Evolutionary conservation across 176 grass and related monocot genomes (phyloP).

Genomic region (Dendrocalamus sinicus): DNA sequence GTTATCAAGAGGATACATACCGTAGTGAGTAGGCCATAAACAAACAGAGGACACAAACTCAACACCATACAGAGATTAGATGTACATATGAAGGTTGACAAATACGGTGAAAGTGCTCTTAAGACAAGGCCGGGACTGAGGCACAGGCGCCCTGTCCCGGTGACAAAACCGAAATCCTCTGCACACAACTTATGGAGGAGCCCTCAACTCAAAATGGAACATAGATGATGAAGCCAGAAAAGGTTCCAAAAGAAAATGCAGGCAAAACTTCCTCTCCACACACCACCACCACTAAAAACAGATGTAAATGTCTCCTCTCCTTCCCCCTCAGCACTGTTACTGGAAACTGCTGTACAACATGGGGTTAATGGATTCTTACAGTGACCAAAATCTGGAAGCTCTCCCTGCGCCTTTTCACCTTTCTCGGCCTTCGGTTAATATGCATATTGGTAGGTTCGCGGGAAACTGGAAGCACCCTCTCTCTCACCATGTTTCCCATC

Average conservation of each 20-base stretch:
- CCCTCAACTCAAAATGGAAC: constrained; percentile 49
- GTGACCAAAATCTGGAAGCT: constrained; percentile 83
- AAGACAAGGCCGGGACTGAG: constrained; percentile 43
- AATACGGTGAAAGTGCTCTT: constrained; percentile 30
- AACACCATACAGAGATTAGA: constrained; percentile 47
- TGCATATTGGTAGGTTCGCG: constrained; percentile 31
- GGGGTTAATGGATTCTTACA: constrained; percentile 60
- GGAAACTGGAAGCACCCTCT: constrained; percentile 48
- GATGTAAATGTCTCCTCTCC: constrained; percentile 28
- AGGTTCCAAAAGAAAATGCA: constrained; percentile 67
- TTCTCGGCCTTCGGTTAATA: constrained; percentile 59
- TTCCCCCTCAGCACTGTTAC: constrained; percentile 51
- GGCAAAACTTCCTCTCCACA: constrained; percentile 49
- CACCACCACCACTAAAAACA: constrained; percentile 46
- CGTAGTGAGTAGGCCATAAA: not conserved
- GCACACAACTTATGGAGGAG: constrained; percentile 47
- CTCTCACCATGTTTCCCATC: constrained; percentile 39
- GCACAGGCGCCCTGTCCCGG: constrained; percentile 38
- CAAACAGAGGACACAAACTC: constrained; percentile 39
- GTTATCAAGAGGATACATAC: not conserved
- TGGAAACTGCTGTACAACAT: constrained; percentile 83
- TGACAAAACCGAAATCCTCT: constrained; percentile 64
- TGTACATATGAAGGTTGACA: constrained; percentile 49
- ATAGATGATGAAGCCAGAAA: constrained; percentile 45
- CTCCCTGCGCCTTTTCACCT: constrained; percentile 68